Evolutionary conservation across 1,139 yeast genomes (phyloP).

Genomic region (Geotrichum carabidarum): DNA sequence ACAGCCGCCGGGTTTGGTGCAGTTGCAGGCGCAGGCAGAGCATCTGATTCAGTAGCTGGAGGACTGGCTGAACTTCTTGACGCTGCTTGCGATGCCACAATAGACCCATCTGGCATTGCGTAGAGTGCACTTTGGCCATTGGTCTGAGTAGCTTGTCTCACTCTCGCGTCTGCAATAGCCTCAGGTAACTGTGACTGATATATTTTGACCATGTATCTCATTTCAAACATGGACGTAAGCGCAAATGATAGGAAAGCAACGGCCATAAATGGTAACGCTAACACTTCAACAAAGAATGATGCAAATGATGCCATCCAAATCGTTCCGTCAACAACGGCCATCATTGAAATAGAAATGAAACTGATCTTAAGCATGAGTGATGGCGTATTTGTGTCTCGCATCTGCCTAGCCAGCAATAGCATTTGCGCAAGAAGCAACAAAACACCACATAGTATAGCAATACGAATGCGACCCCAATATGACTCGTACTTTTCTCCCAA

Average conservation of each 20-base stretch:
- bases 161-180: constrained; percentile 51
- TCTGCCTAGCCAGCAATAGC: constrained; percentile 54
- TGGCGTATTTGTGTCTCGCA: constrained; percentile 69
- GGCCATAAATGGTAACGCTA: constrained; percentile 64
- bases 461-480: constrained; percentile 39
- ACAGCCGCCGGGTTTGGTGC: constrained; percentile 26
- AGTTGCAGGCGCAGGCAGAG: constrained; percentile 8
- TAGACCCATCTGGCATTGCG: constrained; percentile 29
- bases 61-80: not conserved
- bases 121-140: constrained; percentile 21
- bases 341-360: constrained; percentile 53
- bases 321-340: constrained; percentile 63
- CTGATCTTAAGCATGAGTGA: constrained; percentile 70
- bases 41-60: not conserved
- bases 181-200: constrained; percentile 73
- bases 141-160: constrained; percentile 26
- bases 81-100: constrained; percentile 10
- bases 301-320: constrained; percentile 58
- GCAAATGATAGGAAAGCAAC: constrained; percentile 67
- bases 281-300: constrained; percentile 50
- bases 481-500: constrained; percentile 58
- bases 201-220: constrained; percentile 67
- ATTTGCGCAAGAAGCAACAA: constrained; percentile 48
- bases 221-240: constrained; percentile 69
- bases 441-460: constrained; percentile 40